Percentiles rank a stretch among this genome's conserved stretches.
Evolutionary conservation across 2,329 filamentous ascomycete genomes (phyloP).

Genomic region (Dactylonectria estremocensis): DNA sequence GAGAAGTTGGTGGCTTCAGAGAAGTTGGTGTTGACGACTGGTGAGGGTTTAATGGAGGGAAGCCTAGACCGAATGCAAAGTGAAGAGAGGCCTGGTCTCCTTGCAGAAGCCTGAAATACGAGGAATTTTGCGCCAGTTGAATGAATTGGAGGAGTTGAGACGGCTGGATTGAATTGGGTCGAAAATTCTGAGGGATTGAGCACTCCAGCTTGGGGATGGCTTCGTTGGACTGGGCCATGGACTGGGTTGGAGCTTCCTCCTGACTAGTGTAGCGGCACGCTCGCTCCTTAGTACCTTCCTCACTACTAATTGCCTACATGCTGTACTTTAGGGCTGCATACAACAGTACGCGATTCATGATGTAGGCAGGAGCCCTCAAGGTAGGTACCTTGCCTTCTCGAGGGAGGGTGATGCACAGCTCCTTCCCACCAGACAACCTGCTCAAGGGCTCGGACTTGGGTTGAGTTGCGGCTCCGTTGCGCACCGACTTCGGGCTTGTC

Average conservation of each 20-base stretch:
- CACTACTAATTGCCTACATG: not conserved
- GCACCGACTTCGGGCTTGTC: conserved; percentile 19
- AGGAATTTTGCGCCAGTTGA: not conserved
- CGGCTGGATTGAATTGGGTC: not conserved
- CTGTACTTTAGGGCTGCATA: not conserved
- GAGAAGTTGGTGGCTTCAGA: conserved; percentile 9
- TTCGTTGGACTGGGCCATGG: conserved; percentile 4
- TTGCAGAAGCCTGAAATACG: not conserved
- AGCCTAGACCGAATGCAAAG: not conserved
- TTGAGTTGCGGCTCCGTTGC: not conserved
- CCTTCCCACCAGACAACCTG: not conserved
- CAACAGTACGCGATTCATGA: not conserved
- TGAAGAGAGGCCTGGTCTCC: not conserved
- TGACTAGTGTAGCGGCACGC: conserved; percentile 5
- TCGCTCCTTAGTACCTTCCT: not conserved
- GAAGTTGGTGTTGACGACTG: conserved; percentile 3
- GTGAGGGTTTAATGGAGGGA: not conserved
- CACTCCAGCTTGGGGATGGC: not conserved
- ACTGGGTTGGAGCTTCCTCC: not conserved
- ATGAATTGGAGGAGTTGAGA: not conserved
- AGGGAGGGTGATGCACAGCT: not conserved
- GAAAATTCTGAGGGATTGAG: not conserved
- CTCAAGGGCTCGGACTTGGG: conserved; percentile 19
- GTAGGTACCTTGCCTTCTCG: not conserved
- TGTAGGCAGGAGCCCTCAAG: not conserved